phyloP scores from a whole-genome alignment of 352 stramenopile species.

The Phytophthora quininea region DNA sequence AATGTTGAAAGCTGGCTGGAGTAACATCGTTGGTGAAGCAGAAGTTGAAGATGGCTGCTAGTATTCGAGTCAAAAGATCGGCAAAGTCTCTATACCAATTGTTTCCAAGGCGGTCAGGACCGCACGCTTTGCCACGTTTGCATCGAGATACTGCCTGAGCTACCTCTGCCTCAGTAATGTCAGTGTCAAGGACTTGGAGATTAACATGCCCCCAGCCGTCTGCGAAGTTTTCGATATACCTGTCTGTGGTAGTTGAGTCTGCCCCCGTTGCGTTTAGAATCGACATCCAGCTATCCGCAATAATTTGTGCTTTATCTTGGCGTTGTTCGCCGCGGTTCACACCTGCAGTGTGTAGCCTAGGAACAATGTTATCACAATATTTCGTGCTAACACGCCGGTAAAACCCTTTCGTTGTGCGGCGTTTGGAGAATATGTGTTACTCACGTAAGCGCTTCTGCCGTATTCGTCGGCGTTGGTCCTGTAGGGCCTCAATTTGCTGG shows the following conservation, averaged over 20 bases:
- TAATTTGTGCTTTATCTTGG: slow-evolving; percentile 7
- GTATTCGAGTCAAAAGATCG: not conserved
- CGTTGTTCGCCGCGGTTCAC: not conserved
- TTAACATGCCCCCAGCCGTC: too few relatives aligned
- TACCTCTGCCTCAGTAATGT: not conserved
- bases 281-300: not conserved
- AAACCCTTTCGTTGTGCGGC: slow-evolving; percentile 1
- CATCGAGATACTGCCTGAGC: too few relatives aligned
- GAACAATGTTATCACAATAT: slow-evolving; percentile 5
- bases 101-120: not conserved
- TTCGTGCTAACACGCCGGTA: slow-evolving; percentile 3
- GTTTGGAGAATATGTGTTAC: slow-evolving; percentile 3
- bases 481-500: not conserved
- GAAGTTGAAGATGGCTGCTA: slow-evolving; percentile 1
- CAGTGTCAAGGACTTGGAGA: not conserved
- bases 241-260: not conserved
- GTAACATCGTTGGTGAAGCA: not conserved
- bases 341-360: not conserved
- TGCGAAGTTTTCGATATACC: not conserved
- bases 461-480: not conserved
- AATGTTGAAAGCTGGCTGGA: not conserved
- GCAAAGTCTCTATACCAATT: slow-evolving; percentile 8
- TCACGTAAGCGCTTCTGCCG: not conserved
- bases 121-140: slow-evolving; percentile 7
- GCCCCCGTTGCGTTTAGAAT: not conserved